A percentile compares a stretch with the other conserved stretches of the same genome.
Conservation (phyloP, 495 filamentous ascomycete genomes). For the Aspergillus affinis region DNA sequence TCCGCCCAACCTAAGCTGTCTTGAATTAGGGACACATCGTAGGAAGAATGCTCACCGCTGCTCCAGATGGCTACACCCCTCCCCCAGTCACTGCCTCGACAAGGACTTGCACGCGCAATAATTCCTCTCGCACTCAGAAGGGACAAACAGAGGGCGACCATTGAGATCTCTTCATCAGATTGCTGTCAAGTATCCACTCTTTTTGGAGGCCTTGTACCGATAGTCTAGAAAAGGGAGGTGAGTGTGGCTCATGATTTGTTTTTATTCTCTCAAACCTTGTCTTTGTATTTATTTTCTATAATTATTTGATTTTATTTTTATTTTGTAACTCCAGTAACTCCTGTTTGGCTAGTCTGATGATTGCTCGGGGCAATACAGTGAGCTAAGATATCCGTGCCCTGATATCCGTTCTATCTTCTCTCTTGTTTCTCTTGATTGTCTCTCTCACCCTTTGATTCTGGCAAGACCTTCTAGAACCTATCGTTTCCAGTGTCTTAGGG, state of each 20-base stretch:
- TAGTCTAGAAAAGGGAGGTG: constrained; percentile 11
- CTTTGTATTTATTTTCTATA: constrained; percentile 8
- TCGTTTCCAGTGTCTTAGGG: constrained; percentile 18
- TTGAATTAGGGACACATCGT: constrained; percentile 13
- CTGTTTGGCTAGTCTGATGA: constrained; percentile 12
- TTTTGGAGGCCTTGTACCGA: constrained; percentile 3
- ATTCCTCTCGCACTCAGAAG: constrained; percentile 7
- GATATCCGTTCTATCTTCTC: constrained; percentile 11
- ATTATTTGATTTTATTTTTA: constrained; percentile 7
- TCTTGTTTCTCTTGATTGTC: constrained; percentile 14
- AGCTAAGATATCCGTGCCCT: constrained; percentile 10
- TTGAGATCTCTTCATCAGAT: constrained; percentile 18
- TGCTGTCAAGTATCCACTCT: constrained; percentile 21
- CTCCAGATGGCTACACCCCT: constrained; percentile 7
- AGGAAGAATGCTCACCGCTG: constrained; percentile 23
- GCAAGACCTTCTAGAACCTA: constrained; percentile 20
- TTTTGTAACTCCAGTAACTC: constrained; percentile 3
- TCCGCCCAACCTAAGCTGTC: constrained; percentile 18
- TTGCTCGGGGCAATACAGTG: constrained; percentile 9
- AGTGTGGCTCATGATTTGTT: not conserved
- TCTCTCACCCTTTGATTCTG: constrained; percentile 13
- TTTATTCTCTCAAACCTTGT: constrained; percentile 5
- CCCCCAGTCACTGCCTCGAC: constrained; percentile 18
- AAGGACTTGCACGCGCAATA: constrained; percentile 13
- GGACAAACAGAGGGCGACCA: constrained; percentile 22